These are phyloP conservation scores for Dendryphion nanum DNA, from an alignment of 2,329 filamentous ascomycete species.

Conservation along the genomic window DNA sequence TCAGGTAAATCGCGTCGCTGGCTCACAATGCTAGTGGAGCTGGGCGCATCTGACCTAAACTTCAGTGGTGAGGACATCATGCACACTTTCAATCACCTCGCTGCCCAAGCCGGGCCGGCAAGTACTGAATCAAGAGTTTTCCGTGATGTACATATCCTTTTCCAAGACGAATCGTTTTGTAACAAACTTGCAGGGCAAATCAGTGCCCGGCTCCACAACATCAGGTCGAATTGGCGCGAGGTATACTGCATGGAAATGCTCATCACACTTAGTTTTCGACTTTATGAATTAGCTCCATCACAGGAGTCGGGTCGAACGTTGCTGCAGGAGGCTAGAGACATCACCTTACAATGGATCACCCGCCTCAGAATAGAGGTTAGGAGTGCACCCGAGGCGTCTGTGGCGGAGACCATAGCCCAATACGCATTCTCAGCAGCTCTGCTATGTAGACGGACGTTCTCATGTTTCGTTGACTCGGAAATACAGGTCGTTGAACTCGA, in stretches of 20 bases:
- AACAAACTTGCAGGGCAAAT: slow-evolving; percentile 48
- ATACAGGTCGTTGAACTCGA: too few relatives aligned
- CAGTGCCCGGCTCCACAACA: slow-evolving; percentile 39
- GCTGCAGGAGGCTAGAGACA: too few relatives aligned
- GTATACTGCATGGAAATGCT: slow-evolving; percentile 55
- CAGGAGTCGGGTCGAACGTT: too few relatives aligned
- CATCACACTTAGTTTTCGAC: too few relatives aligned
- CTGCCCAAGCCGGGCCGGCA: slow-evolving; percentile 55
- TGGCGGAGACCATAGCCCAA: too few relatives aligned
- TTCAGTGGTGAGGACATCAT: slow-evolving; percentile 54
- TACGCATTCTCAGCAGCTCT: too few relatives aligned
- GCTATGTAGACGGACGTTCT: too few relatives aligned
- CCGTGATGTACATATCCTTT: slow-evolving; percentile 49
- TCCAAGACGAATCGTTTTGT: slow-evolving; percentile 52
- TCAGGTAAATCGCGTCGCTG: slow-evolving; percentile 48
- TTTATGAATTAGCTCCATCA: too few relatives aligned
- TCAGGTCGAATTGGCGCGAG: slow-evolving; percentile 59
- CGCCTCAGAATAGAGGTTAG: too few relatives aligned
- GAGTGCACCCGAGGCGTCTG: too few relatives aligned
- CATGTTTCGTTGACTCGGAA: too few relatives aligned
- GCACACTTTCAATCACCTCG: slow-evolving; percentile 51
- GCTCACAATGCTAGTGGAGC: slow-evolving; percentile 47
- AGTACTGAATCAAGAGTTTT: slow-evolving; percentile 24
- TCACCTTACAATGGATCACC: too few relatives aligned
- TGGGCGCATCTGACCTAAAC: slow-evolving; percentile 56